phyloP scores from a whole-genome alignment of 2,329 filamentous ascomycete species.

The Diaporthe vexans region DNA sequence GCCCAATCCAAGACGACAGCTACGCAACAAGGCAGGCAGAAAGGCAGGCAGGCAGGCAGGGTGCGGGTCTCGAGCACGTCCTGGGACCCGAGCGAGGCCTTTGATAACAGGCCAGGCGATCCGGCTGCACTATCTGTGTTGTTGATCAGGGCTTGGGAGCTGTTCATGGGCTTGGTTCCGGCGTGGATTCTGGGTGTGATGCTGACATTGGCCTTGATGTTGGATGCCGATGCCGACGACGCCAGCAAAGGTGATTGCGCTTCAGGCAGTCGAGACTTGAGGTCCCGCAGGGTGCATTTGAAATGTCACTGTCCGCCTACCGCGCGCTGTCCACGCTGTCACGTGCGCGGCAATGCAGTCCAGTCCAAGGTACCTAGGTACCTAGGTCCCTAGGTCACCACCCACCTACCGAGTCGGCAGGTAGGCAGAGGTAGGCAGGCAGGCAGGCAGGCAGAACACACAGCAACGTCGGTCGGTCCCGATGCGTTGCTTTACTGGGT shows the following conservation, averaged over 20 bases:
- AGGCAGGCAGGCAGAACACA: too few species aligned
- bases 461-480: too few species aligned
- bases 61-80: neutral
- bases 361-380: too few species aligned
- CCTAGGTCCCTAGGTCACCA: too few species aligned
- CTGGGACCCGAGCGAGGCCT: neutral
- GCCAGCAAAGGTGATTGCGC: neutral
- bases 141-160: too few species aligned
- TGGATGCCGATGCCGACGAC: neutral
- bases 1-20: neutral
- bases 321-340: neutral
- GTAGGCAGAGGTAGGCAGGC: too few species aligned
- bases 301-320: too few species aligned
- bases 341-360: neutral
- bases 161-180: neutral
- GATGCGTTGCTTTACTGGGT: neutral
- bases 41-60: neutral
- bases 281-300: too few species aligned
- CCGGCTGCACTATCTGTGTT: too few species aligned
- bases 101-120: neutral
- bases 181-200: neutral
- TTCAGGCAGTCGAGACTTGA: neutral
- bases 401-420: too few species aligned
- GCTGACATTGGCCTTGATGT: neutral
- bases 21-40: neutral